A percentile compares a stretch with the other conserved stretches of the same genome.
Conservation (phyloP, 352 stramenopile genomes). For the Peronospora destructor region DNA sequence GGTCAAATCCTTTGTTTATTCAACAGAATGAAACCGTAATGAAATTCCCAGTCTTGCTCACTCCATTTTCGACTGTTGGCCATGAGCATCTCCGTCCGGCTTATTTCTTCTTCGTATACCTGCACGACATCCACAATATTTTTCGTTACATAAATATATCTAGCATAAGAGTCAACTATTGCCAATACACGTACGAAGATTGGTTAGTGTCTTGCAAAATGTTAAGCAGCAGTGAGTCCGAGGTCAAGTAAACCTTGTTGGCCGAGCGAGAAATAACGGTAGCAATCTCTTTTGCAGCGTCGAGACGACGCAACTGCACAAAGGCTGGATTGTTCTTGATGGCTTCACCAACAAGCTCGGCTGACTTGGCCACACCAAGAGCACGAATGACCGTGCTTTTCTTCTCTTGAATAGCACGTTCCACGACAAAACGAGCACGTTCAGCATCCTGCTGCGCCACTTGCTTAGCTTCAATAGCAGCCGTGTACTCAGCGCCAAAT, state of each 20-base stretch:
- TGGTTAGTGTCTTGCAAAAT: constrained; percentile 75
- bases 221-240: constrained; percentile 96
- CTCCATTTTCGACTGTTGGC: not conserved
- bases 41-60: not conserved
- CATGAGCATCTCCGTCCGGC: not conserved
- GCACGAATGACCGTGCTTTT: constrained; percentile 96
- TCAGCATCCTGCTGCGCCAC: constrained; percentile 99
- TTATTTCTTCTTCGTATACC: constrained; percentile 44
- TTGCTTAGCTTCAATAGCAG: constrained; percentile 99
- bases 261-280: constrained; percentile 90
- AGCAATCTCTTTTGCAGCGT: constrained; percentile 98
- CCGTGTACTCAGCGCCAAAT: constrained; percentile 98
- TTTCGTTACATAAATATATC: not conserved
- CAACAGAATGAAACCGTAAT: no score
- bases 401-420: constrained; percentile 98
- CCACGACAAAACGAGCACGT: constrained; percentile 96
- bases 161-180: not conserved
- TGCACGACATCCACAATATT: constrained; percentile 4
- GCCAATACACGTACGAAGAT: constrained; percentile 35
- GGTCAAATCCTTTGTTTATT: no score
- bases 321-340: constrained; percentile 99
- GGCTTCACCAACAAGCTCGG: constrained; percentile 95
- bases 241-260: constrained; percentile 98
- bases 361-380: constrained; percentile 97
- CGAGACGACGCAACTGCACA: constrained; percentile 97